A percentile compares a stretch with the other conserved stretches of the same genome.
phyloP scores from a whole-genome alignment of 257 asterid species.

The Haberlea rhodopensis region DNA sequence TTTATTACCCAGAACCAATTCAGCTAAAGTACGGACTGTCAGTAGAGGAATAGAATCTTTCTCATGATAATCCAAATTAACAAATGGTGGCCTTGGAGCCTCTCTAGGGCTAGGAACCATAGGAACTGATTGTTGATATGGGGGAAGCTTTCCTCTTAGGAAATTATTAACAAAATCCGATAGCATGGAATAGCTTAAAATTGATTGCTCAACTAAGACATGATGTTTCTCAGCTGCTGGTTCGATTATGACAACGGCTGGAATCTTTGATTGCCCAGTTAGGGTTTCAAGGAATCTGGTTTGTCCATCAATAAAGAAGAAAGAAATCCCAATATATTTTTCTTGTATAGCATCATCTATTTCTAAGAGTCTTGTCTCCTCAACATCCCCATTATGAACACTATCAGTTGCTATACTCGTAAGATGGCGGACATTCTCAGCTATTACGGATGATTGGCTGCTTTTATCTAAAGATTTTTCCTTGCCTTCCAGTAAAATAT shows the following conservation, averaged over 20 bases:
- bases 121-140: constrained; percentile 61
- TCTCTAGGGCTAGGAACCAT: constrained; percentile 45
- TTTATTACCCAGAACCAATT: constrained; percentile 57
- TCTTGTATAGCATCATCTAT: constrained; percentile 38
- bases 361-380: constrained; percentile 32
- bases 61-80: constrained; percentile 88
- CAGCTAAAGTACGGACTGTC: constrained; percentile 58
- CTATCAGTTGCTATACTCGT: constrained; percentile 30
- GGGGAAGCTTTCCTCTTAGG: constrained; percentile 63
- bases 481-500: constrained; percentile 32
- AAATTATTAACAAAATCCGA: constrained; percentile 55
- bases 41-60: constrained; percentile 71
- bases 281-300: constrained; percentile 74
- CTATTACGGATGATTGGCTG: constrained; percentile 33
- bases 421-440: constrained; percentile 25
- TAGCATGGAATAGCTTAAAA: constrained; percentile 46
- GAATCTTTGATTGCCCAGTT: constrained; percentile 63
- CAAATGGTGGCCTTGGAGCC: constrained; percentile 78
- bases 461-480: constrained; percentile 32
- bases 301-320: constrained; percentile 73
- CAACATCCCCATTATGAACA: constrained; percentile 31
- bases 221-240: constrained; percentile 60
- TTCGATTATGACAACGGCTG: constrained; percentile 70
- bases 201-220: constrained; percentile 47
- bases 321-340: constrained; percentile 45